Percentiles rank a stretch among this genome's conserved stretches.
Evolutionary conservation across 371 early-diverging fungal genomes (phyloP).

Genomic region (Circinella umbellata): DNA sequence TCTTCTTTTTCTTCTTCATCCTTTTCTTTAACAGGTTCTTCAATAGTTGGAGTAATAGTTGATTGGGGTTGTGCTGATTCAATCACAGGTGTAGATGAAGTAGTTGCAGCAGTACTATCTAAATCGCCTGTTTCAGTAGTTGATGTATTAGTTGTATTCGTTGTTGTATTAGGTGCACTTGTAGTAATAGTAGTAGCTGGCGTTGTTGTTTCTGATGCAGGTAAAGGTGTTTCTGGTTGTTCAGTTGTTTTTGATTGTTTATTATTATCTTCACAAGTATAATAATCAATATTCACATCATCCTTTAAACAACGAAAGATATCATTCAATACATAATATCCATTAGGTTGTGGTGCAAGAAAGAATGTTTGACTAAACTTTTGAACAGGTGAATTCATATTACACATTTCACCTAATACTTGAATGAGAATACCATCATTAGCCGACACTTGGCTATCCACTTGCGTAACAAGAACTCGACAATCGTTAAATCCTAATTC

Average conservation of each 20-base stretch:
- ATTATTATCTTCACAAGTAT: constrained; percentile 21
- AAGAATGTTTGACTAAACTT: constrained; percentile 96
- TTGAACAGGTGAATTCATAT: constrained; percentile 75
- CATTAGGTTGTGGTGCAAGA: constrained; percentile 87
- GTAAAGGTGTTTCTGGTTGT: constrained; percentile 8
- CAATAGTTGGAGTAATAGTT: background rate
- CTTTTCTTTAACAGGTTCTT: background rate
- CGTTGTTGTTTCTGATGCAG: background rate
- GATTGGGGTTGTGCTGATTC: background rate
- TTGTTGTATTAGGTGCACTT: background rate
- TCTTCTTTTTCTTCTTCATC: constrained; percentile 3
- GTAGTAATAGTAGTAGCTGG: constrained; percentile 1
- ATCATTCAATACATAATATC: constrained; percentile 94
- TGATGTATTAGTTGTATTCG: background rate
- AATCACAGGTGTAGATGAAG: constrained; percentile 20
- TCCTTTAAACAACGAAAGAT: constrained; percentile 95
- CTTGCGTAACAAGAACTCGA: constrained; percentile 86
- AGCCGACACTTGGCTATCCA: constrained; percentile 84
- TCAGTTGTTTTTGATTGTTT: constrained; percentile 3
- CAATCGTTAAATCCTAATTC: constrained; percentile 80
- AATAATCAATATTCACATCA: constrained; percentile 45
- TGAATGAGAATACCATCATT: constrained; percentile 86
- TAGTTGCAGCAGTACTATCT: constrained; percentile 26
- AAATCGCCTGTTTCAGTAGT: constrained; percentile 13
- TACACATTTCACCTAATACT: constrained; percentile 93